These are phyloP conservation scores for Botryotinia narcissicola DNA, from an alignment of 2,329 filamentous ascomycete species.

Conservation along the genomic window DNA sequence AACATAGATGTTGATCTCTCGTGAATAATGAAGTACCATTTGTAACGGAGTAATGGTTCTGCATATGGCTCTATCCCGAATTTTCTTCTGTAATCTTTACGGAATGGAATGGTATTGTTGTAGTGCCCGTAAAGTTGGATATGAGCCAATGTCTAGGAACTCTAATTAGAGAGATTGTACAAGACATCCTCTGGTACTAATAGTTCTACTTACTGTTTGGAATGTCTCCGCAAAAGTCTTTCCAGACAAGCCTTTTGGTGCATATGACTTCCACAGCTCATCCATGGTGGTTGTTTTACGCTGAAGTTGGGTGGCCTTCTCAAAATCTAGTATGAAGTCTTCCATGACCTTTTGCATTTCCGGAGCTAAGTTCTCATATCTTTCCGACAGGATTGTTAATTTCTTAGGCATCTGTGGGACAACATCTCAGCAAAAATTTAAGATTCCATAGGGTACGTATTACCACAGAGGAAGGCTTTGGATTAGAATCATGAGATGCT, in stretches of 20 bases:
- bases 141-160: conserved; percentile 18
- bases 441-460: not conserved
- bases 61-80: conserved; percentile 19
- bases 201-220: not conserved
- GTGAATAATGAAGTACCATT: conserved; percentile 5
- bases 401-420: not conserved
- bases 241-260: not conserved
- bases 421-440: not conserved
- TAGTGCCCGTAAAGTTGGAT: conserved; percentile 19
- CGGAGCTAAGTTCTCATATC: not conserved
- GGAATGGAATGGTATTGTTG: conserved; percentile 9
- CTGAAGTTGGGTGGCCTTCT: not conserved
- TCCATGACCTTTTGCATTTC: conserved; percentile 11
- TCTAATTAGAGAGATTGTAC: not conserved
- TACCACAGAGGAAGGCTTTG: not conserved
- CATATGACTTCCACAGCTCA: not conserved
- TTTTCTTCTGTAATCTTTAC: not conserved
- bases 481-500: not conserved
- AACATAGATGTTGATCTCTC: not conserved
- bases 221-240: conserved; percentile 2
- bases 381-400: conserved; percentile 1
- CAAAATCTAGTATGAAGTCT: conserved; percentile 17
- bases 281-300: conserved; percentile 1
- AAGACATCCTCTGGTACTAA: too few species aligned
- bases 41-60: conserved; percentile 17